Evolutionary conservation across 108 stramenopile genomes (phyloP).

Genomic region (Schizochytrium sp.): DNA sequence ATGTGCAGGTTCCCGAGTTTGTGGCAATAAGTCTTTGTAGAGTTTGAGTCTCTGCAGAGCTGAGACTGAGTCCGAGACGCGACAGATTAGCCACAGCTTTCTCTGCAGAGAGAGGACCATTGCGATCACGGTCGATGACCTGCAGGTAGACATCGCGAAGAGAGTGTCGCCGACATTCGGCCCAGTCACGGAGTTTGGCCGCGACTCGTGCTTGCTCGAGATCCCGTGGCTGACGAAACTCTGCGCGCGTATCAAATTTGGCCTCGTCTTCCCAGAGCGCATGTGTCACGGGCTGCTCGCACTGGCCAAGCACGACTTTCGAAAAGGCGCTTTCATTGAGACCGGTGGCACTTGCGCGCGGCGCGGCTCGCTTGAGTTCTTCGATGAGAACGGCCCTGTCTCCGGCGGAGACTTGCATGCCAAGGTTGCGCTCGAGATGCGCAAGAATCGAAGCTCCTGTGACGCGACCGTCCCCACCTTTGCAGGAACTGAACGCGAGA

Average conservation of each 20-base stretch:
- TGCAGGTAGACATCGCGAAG: too few relatives aligned
- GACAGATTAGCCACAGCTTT: too few relatives aligned
- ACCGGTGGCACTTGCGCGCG: neutral
- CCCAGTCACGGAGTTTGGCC: neutral
- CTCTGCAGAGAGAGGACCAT: too few relatives aligned
- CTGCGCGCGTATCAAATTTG: neutral
- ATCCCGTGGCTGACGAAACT: neutral
- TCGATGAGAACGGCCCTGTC: neutral
- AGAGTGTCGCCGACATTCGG: too few relatives aligned
- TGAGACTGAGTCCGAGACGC: too few relatives aligned
- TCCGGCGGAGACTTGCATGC: neutral
- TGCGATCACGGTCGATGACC: too few relatives aligned
- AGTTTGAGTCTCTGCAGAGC: too few relatives aligned
- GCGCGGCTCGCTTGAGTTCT: neutral
- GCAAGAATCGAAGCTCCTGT: neutral
- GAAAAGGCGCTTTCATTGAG: neutral
- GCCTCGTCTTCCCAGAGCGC: neutral
- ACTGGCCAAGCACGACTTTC: neutral
- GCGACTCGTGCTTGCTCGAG: neutral
- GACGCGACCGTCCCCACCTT: neutral
- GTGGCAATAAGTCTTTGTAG: too few relatives aligned
- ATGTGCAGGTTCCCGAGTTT: too few relatives aligned
- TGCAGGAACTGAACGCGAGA: neutral
- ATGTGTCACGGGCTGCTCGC: neutral
- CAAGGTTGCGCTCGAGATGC: neutral